Conservation (phyloP, 2,329 filamentous ascomycete species). For the Acephala macrosclerotiorum region DNA sequence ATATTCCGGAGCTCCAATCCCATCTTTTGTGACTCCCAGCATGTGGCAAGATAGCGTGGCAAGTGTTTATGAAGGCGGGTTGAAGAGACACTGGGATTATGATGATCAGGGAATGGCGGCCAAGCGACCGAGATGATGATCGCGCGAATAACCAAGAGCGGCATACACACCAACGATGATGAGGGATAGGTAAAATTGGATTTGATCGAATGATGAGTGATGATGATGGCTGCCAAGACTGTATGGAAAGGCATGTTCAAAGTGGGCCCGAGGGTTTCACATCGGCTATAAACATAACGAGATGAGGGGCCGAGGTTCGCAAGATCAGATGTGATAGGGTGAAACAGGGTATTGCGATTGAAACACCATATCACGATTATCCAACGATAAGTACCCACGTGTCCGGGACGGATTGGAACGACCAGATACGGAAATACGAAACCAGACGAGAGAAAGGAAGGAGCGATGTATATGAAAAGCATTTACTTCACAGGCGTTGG, state of each 20-base stretch:
- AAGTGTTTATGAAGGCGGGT: constrained; percentile 70
- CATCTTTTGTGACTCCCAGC: constrained; percentile 70
- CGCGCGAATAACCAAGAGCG: neutral
- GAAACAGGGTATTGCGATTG: neutral
- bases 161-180: too few relatives aligned
- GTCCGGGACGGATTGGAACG: neutral
- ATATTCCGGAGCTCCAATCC: constrained; percentile 60
- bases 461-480: constrained; percentile 17
- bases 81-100: constrained; percentile 67
- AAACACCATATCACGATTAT: neutral
- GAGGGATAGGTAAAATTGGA: constrained; percentile 5
- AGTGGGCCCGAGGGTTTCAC: neutral
- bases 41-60: constrained; percentile 80
- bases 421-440: neutral
- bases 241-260: neutral
- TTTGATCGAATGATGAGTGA: constrained; percentile 13
- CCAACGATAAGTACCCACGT: neutral
- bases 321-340: neutral
- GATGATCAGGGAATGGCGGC: constrained; percentile 39
- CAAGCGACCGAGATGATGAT: constrained; percentile 39
- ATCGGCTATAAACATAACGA: neutral
- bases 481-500: constrained; percentile 13
- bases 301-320: neutral
- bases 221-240: neutral
- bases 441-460: neutral